A percentile compares a stretch with the other conserved stretches of the same genome.
Conservation (phyloP, 1,139 yeast genomes). For the Lodderomyces pseudojiufengensis region DNA sequence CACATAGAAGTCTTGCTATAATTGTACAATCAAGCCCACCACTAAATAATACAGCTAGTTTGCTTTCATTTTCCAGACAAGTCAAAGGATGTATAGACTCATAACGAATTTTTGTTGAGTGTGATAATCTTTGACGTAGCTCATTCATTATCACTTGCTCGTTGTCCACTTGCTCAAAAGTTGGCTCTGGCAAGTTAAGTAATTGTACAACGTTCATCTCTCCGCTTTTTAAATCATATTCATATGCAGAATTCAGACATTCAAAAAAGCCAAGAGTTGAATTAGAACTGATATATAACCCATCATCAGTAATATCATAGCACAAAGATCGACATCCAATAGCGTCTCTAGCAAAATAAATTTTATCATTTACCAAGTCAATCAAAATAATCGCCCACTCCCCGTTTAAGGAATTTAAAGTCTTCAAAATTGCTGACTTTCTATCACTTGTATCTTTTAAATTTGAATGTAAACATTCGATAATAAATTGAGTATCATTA, state of each 20-base stretch:
- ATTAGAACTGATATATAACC: slow-evolving; percentile 43
- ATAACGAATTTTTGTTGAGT: slow-evolving; percentile 50
- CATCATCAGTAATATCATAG: slow-evolving; percentile 22
- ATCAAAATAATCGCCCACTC: slow-evolving; percentile 71
- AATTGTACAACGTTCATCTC: slow-evolving; percentile 9
- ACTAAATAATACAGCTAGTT: slow-evolving; percentile 70
- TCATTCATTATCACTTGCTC: slow-evolving; percentile 8
- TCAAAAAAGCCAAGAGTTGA: slow-evolving; percentile 40
- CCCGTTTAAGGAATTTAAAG: slow-evolving; percentile 53
- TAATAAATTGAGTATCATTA: slow-evolving; percentile 35
- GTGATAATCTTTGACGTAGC: slow-evolving; percentile 25
- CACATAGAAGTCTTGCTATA: slow-evolving; percentile 49
- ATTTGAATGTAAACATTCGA: slow-evolving; percentile 18
- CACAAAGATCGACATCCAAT: slow-evolving; percentile 79
- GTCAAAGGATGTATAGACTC: slow-evolving; percentile 57
- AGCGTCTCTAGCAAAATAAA: slow-evolving; percentile 81
- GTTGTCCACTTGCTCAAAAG: not conserved
- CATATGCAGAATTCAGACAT: slow-evolving; percentile 52
- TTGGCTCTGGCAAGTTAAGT: slow-evolving; percentile 5
- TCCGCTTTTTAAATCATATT: slow-evolving; percentile 26
- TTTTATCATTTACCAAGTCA: slow-evolving; percentile 29
- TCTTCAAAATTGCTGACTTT: slow-evolving; percentile 28
- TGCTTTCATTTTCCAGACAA: slow-evolving; percentile 24
- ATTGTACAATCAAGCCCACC: slow-evolving; percentile 95
- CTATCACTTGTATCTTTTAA: slow-evolving; percentile 10